These are phyloP conservation scores for Mycosarcoma maydis DNA, from an alignment of 1,284 basidiomycete species.

Conservation along the genomic window DNA sequence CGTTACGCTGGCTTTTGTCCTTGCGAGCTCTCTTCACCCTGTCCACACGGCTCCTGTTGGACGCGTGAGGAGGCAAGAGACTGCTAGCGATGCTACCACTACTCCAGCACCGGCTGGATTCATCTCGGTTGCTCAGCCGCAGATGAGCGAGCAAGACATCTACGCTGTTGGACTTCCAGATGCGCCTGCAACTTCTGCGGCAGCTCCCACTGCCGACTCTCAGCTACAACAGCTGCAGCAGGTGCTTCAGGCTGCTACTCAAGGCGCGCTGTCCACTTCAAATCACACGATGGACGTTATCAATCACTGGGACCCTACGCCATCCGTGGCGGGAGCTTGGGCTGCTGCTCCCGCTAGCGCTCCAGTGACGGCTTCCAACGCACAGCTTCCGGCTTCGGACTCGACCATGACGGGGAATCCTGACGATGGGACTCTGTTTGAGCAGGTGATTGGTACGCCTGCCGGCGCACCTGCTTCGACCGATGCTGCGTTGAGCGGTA, in stretches of 20 bases:
- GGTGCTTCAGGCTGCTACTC: conserved; percentile 14
- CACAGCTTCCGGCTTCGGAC: conserved; percentile 9
- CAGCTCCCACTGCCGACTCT: neutral
- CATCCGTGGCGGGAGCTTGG: conserved; percentile 1
- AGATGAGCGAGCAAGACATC: conserved; percentile 37
- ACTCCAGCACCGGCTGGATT: conserved; percentile 20
- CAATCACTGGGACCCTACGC: conserved; percentile 27
- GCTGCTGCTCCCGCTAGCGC: neutral
- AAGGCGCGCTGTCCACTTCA: conserved; percentile 4
- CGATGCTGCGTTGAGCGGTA: conserved; percentile 1
- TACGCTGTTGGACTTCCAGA: conserved; percentile 33
- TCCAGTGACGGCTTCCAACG: conserved; percentile 2
- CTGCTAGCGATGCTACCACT: neutral
- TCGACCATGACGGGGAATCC: conserved; percentile 18
- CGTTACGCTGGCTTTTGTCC: conserved; percentile 32
- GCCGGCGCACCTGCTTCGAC: neutral
- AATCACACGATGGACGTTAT: conserved; percentile 11
- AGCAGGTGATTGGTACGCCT: conserved; percentile 14
- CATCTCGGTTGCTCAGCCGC: conserved; percentile 35
- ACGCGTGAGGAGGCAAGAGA: conserved; percentile 14
- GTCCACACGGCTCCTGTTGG: conserved; percentile 26
- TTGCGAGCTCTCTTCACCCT: conserved; percentile 25
- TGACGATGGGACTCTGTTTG: conserved; percentile 9
- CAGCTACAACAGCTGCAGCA: conserved; percentile 17
- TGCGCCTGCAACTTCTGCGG: neutral